Conservation (phyloP, 2,329 filamentous ascomycete genomes). For the Penicillium sp. region DNA sequence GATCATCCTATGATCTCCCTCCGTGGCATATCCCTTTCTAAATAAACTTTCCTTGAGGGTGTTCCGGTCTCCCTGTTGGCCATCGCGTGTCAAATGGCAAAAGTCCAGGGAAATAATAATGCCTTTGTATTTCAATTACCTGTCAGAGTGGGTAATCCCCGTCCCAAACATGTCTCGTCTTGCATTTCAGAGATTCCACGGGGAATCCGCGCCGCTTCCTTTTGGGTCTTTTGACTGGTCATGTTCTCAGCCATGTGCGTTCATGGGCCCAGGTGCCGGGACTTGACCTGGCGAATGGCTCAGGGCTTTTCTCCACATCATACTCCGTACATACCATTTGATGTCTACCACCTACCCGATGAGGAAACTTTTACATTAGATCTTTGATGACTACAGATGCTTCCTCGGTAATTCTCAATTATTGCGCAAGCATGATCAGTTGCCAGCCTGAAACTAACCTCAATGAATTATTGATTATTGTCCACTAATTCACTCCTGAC, state of each 20-base stretch:
- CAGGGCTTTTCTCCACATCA: no score
- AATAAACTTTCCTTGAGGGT: background rate
- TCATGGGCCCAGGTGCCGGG: background rate
- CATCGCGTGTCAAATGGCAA: constrained; percentile 4
- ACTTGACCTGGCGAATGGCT: background rate
- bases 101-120: background rate
- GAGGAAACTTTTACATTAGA: background rate
- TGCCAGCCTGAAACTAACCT: background rate
- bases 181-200: constrained; percentile 6
- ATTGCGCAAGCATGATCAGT: background rate
- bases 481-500: background rate
- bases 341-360: background rate
- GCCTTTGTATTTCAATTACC: background rate
- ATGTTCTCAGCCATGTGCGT: constrained; percentile 5
- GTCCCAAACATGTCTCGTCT: constrained; percentile 5
- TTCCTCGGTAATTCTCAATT: background rate
- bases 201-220: background rate
- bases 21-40: constrained; percentile 9
- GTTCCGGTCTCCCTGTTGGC: background rate
- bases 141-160: background rate
- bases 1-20: constrained; percentile 22
- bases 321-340: background rate
- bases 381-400: background rate
- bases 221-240: background rate
- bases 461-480: background rate